Evolutionary conservation across 1,284 basidiomycete species (phyloP).

Genomic region (Naganishia sp.): DNA sequence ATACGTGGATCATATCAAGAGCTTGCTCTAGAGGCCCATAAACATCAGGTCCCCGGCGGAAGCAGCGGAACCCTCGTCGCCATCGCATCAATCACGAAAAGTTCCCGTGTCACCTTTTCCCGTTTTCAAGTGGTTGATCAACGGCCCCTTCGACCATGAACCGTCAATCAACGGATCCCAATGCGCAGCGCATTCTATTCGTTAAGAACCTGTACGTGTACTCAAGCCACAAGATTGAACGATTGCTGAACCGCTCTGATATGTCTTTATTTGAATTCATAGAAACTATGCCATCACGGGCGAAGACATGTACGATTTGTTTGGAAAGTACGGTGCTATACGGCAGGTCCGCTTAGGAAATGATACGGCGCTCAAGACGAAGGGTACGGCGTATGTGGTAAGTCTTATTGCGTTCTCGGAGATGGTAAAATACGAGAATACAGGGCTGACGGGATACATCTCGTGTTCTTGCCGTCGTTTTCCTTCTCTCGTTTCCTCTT

Average conservation of each 20-base stretch:
- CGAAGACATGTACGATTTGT: slow-evolving; percentile 93
- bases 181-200: slow-evolving; percentile 50
- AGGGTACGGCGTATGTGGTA: slow-evolving; percentile 94
- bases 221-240: too few relatives aligned
- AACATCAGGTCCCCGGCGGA: too few relatives aligned
- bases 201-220: slow-evolving; percentile 52
- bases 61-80: too few relatives aligned
- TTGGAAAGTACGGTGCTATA: slow-evolving; percentile 95
- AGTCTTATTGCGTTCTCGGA: slow-evolving; percentile 41
- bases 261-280: slow-evolving; percentile 14
- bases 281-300: slow-evolving; percentile 85
- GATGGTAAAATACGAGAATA: background rate
- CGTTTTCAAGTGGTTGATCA: too few relatives aligned
- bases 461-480: background rate
- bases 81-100: too few relatives aligned
- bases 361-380: slow-evolving; percentile 75
- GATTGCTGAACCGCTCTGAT: background rate
- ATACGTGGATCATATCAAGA: too few relatives aligned
- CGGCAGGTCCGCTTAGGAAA: slow-evolving; percentile 92
- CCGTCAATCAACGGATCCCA: slow-evolving; percentile 40
- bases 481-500: background rate
- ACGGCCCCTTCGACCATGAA: slow-evolving; percentile 34
- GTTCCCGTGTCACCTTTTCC: too few relatives aligned
- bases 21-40: too few relatives aligned
- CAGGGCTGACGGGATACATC: too few relatives aligned